phyloP scores from a whole-genome alignment of 2,329 filamentous ascomycete genomes.

The Grosmannia serpens region DNA sequence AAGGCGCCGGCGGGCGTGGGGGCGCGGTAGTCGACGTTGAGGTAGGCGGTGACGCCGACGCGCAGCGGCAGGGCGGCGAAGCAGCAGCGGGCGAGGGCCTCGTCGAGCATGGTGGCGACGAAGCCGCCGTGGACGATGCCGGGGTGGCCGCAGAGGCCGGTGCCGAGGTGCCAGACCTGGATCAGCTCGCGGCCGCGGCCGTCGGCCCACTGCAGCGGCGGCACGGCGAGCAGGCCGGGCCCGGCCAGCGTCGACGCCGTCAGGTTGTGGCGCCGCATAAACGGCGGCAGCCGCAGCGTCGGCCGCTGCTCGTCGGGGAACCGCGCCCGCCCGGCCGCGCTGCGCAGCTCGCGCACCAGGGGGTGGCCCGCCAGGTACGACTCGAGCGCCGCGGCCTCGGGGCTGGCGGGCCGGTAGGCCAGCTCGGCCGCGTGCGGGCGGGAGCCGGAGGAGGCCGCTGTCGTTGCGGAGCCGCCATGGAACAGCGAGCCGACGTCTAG shows the following conservation, averaged over 20 bases:
- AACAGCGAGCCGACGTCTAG: not conserved
- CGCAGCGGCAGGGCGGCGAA: conserved; percentile 82
- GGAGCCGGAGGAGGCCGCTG: too few relatives aligned
- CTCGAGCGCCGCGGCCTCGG: conserved; percentile 50
- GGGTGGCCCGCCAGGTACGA: conserved; percentile 63
- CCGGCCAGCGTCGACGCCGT: conserved; percentile 73
- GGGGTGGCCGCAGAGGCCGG: conserved; percentile 76
- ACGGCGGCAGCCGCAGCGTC: conserved; percentile 71
- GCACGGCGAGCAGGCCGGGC: conserved; percentile 64
- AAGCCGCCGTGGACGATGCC: conserved; percentile 85
- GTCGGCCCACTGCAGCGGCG: conserved; percentile 68
- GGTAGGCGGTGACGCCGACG: conserved; percentile 73
- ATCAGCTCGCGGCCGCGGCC: conserved; percentile 57
- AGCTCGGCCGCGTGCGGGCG: not conserved
- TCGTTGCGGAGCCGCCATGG: not conserved
- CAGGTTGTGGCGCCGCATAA: conserved; percentile 61
- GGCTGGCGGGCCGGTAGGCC: conserved; percentile 44
- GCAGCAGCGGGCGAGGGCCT: conserved; percentile 77
- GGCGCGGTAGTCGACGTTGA: conserved; percentile 72
- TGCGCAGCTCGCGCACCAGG: conserved; percentile 56
- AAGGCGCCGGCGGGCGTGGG: conserved; percentile 67
- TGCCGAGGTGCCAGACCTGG: conserved; percentile 65
- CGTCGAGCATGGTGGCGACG: conserved; percentile 85
- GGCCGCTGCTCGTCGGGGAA: conserved; percentile 68
- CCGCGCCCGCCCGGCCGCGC: conserved; percentile 29